A percentile compares a stretch with the other conserved stretches of the same genome.
phyloP scores from a whole-genome alignment of 495 filamentous ascomycete species.

The Neurospora sp. region DNA sequence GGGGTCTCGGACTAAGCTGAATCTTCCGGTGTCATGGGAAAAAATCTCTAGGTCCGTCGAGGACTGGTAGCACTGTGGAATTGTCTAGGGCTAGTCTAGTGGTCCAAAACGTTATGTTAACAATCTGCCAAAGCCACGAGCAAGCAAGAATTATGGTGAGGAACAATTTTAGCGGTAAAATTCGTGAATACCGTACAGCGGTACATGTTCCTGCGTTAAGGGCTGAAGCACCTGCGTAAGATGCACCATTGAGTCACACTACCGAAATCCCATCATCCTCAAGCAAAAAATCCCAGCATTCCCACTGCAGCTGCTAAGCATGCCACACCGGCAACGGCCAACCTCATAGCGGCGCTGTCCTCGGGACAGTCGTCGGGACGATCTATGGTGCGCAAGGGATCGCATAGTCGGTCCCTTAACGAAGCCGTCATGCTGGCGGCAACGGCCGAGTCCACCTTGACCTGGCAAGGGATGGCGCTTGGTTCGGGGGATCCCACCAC shows the following conservation, averaged over 20 bases:
- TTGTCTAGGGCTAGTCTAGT: no score
- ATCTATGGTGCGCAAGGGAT: neutral
- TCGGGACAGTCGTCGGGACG: neutral
- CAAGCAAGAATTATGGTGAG: no score
- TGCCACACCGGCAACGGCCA: neutral
- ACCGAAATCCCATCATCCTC: neutral
- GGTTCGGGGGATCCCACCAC: neutral
- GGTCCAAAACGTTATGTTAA: no score
- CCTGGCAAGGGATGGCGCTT: slow-evolving; percentile 2
- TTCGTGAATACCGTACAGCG: no score
- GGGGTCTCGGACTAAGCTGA: no score
- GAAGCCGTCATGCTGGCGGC: slow-evolving; percentile 7
- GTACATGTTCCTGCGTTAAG: no score
- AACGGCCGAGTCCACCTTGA: neutral
- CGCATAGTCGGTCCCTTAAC: neutral
- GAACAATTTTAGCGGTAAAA: no score
- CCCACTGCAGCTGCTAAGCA: neutral
- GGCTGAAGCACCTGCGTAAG: neutral
- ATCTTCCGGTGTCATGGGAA: no score
- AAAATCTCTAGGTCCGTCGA: no score
- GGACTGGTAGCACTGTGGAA: no score
- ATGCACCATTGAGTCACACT: no score
- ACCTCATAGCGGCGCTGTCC: neutral
- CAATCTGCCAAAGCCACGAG: no score
- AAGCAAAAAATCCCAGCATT: neutral